Evolutionary conservation across 352 stramenopile genomes (phyloP), one percentile per base, ranked within the genome.

Genomic region (Thalassiosira sp.): DNA sequence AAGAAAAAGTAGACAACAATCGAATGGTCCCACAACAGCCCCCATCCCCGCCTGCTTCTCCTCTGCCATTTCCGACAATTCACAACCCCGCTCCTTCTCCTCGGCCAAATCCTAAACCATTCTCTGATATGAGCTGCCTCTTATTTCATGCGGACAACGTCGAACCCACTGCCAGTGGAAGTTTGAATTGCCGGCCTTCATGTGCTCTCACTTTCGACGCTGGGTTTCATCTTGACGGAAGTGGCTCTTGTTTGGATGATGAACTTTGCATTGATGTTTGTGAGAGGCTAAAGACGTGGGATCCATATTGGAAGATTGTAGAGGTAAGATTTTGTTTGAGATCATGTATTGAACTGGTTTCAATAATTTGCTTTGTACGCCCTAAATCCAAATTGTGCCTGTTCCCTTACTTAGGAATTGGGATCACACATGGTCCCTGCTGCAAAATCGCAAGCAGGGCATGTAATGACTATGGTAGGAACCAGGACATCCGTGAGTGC

Each of bases 291-390:
- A 28, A 68, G 22, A 85, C 40, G 13, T 91, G 82, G 82, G 85
- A 91, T 42, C 85, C 85, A n/a, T 86, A 82, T 69, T 91, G 82
- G 82, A 70, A 73, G 37, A 66, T 87, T 28, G 59, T 82, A 5
- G 54, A 81, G 22, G 72, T 72, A 37, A 16, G 25, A 54, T 3
- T 46, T 24, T 3, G n/a, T 15, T 24, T 15, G 18, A 16, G 11
- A 49, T 49, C 27, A 28, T 48, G 1, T 18, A 59, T 43, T 64
- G 27, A 11, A 24, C 15, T 46, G 15, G 15, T 64, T 64, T 22
- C 2, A 24, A 22, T 31, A 37, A 37, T 8, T 37, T 18, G 11
- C 3, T 46, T 2, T 46, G 7, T 46, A 16, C 15, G n/a, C n/a
- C n/a, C n/a, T n/a, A n/a, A n/a, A n/a, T n/a, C n/a, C n/a, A n/a